Evolutionary conservation across 176 grass and related monocot species (phyloP).

Genomic region (Rhipidocladum racemiflorum): DNA sequence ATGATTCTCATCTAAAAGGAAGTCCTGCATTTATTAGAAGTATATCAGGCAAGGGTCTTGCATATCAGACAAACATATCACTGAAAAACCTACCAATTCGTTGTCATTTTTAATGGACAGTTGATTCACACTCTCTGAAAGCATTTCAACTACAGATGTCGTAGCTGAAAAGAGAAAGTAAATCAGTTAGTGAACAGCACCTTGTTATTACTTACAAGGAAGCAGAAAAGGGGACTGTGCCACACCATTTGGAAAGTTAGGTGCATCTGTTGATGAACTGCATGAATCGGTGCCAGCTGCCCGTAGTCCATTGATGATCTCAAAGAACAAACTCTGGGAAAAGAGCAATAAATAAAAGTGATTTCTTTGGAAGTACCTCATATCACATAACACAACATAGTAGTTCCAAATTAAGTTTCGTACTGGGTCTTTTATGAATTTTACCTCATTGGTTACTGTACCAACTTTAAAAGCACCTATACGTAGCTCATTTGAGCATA

Average conservation of each 20-base stretch:
- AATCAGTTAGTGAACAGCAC: slow-evolving; percentile 1
- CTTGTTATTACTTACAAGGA: neutral
- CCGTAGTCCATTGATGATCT: slow-evolving; percentile 70
- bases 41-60: slow-evolving; percentile 1
- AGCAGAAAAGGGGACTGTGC: slow-evolving; percentile 7
- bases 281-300: slow-evolving; percentile 46
- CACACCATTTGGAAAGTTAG: slow-evolving; percentile 51
- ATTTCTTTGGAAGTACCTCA: slow-evolving; percentile 16
- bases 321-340: slow-evolving; percentile 74
- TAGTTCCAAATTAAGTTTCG: slow-evolving; percentile 3
- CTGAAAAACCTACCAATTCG: slow-evolving; percentile 58
- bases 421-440: neutral
- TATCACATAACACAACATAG: slow-evolving; percentile 10
- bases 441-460: slow-evolving; percentile 68
- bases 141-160: slow-evolving; percentile 71
- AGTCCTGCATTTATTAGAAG: slow-evolving; percentile 50
- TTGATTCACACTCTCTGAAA: slow-evolving; percentile 65
- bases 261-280: slow-evolving; percentile 58
- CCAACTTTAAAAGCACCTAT: slow-evolving; percentile 58
- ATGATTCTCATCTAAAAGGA: slow-evolving; percentile 68
- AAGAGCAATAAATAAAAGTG: neutral
- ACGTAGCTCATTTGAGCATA: slow-evolving; percentile 60
- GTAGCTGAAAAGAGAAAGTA: slow-evolving; percentile 42
- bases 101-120: slow-evolving; percentile 62
- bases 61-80: slow-evolving; percentile 25